These are phyloP conservation scores for Torrubiella hemipterigena DNA, from an alignment of 2,329 filamentous ascomycete species.

Conservation along the genomic window DNA sequence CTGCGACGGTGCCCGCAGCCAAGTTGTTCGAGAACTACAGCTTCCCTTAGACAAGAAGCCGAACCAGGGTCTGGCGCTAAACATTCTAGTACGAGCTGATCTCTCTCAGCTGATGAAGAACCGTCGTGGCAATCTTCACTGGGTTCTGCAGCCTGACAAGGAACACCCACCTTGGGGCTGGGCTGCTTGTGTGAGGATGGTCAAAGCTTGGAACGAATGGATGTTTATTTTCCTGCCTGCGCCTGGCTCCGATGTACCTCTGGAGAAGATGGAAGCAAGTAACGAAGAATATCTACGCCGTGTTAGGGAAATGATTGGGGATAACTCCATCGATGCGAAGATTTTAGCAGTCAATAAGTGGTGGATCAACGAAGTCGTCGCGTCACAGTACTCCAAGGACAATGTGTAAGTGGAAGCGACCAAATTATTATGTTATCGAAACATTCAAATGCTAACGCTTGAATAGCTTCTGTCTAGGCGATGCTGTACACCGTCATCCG, in stretches of 20 bases:
- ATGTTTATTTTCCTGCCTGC: constrained; percentile 40
- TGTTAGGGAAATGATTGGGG: constrained; percentile 40
- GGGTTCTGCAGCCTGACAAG: constrained; percentile 41
- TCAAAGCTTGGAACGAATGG: constrained; percentile 53
- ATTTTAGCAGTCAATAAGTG: constrained; percentile 44
- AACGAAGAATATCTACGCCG: constrained; percentile 8
- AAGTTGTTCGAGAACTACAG: constrained; percentile 21
- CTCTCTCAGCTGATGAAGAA: constrained; percentile 33
- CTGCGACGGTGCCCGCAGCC: constrained; percentile 33
- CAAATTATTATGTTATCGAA: neutral
- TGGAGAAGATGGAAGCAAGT: constrained; percentile 13
- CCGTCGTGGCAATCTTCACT: constrained; percentile 47
- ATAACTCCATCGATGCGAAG: constrained; percentile 33
- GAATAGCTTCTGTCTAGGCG: constrained; percentile 38
- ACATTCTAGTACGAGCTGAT: constrained; percentile 32
- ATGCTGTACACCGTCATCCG: constrained; percentile 46
- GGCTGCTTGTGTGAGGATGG: constrained; percentile 41
- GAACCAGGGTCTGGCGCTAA: constrained; percentile 24
- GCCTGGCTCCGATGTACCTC: constrained; percentile 20
- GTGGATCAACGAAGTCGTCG: constrained; percentile 50
- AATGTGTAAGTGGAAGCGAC: constrained; percentile 24
- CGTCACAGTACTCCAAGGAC: constrained; percentile 40
- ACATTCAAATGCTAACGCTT: neutral
- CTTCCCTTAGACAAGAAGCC: constrained; percentile 30
- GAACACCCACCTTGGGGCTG: constrained; percentile 40